Evolutionary conservation across 2,329 filamentous ascomycete genomes (phyloP).

Genomic region (Coniella lustricola): DNA sequence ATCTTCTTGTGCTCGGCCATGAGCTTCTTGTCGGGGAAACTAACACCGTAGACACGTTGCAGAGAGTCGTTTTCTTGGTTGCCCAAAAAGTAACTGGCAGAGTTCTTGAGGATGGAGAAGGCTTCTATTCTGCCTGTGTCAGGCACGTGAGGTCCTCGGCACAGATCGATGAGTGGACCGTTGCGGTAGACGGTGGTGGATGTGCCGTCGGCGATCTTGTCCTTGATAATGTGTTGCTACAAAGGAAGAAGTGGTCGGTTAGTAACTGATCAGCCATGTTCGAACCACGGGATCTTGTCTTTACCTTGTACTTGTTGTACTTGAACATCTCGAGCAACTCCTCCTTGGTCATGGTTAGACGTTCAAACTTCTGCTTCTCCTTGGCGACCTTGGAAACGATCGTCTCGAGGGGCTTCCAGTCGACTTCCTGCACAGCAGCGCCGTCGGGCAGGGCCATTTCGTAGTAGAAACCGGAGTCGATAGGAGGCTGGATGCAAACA

Average conservation of each 20-base stretch:
- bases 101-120: conserved; percentile 80
- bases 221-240: conserved; percentile 89
- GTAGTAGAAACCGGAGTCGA: conserved; percentile 92
- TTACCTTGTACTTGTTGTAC: conserved; percentile 88
- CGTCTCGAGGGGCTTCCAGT: conserved; percentile 79
- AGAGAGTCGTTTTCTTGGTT: conserved; percentile 91
- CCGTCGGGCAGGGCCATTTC: conserved; percentile 81
- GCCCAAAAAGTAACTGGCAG: conserved; percentile 75
- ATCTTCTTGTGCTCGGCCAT: conserved; percentile 92
- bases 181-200: conserved; percentile 92
- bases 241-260: background rate
- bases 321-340: conserved; percentile 93
- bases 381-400: conserved; percentile 81
- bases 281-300: background rate
- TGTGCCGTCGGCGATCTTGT: conserved; percentile 82
- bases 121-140: conserved; percentile 91
- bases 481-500: conserved; percentile 54
- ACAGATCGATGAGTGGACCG: conserved; percentile 90
- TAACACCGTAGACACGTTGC: conserved; percentile 93
- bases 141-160: conserved; percentile 88
- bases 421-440: conserved; percentile 61
- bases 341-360: conserved; percentile 81
- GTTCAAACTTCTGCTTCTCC: conserved; percentile 93
- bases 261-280: background rate
- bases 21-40: conserved; percentile 90